Base-by-base conservation (phyloP, 345 rosid genomes). In the Erucastrum elatum region DNA sequence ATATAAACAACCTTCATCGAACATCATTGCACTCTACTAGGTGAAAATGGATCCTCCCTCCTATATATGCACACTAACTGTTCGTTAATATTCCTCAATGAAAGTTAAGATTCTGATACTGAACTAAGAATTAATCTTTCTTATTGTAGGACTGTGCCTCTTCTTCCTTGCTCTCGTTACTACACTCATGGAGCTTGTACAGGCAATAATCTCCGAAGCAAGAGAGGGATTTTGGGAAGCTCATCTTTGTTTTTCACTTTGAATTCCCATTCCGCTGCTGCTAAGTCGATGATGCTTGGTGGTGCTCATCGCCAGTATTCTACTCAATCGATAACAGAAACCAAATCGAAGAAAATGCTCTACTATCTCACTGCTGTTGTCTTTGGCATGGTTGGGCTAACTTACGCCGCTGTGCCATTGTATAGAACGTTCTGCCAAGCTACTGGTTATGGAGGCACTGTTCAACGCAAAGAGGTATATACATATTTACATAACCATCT, bases 381-480 rank as follows among this genome's bases (percentile, higher is more conserved):
- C 76, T 71, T 94, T 64, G 92, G 87, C 5, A 94, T 94, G 97
- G 95, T 92, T 72, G 97, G 97, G 34, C 3, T 91, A 53, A 89
- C 83, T 67, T 94, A 89, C 74, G 97, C 97, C 0, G 97, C 98
- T 29, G 98, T 94, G 25, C 98, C 98, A 17, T 84, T 92, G 80
- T 94, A 94, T 70, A 83, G 95, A 75, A 89, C 89, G 66, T 94
- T 94, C 83, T 94, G 98, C 86, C 97, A 92, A 82, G 95, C 94
- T 74, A 92, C 97, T 70, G 97, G 98, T 2, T 90, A 89, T 84
- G 95, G 98, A 3, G 97, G 98, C n/a, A 94, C 97, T 63, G 83
- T 92, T 53, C 98, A 94, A 76, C 94, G 98, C 21, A 89, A 90
- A 71, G 97, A 94, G 98, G 97, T 94, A 86, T n/a, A 4, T 51